phyloP scores from a whole-genome alignment of 306 rosid species.

The Acacia acuminata region DNA sequence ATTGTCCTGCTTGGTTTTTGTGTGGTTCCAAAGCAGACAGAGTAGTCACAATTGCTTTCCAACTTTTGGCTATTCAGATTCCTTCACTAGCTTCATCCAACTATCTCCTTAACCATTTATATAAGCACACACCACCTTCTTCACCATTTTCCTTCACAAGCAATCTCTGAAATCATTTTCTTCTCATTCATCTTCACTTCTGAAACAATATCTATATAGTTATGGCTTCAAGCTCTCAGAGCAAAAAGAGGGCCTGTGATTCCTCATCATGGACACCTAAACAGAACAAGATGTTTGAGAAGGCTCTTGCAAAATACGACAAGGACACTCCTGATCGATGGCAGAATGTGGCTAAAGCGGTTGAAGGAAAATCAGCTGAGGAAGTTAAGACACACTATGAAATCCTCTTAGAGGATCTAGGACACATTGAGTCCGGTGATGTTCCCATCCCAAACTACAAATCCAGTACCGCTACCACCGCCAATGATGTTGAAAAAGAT shows the following conservation, averaged over 20 bases:
- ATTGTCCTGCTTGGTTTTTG: constrained; percentile 38
- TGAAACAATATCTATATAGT: background rate
- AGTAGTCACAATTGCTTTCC: constrained; percentile 45
- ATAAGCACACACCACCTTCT: constrained; percentile 20
- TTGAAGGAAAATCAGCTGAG: constrained; percentile 48
- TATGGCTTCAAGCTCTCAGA: constrained; percentile 64
- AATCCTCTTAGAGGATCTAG: constrained; percentile 60
- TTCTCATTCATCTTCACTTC: constrained; percentile 1
- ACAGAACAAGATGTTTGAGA: constrained; percentile 64
- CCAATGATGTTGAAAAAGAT: constrained; percentile 39
- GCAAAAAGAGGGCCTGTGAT: constrained; percentile 38
- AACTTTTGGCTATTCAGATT: constrained; percentile 38
- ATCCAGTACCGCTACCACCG: background rate
- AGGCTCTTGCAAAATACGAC: constrained; percentile 60
- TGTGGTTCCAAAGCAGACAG: constrained; percentile 48
- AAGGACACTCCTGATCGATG: constrained; percentile 65
- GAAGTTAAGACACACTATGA: constrained; percentile 65
- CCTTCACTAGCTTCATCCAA: constrained; percentile 38
- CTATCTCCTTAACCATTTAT: constrained; percentile 34
- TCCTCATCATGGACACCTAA: constrained; percentile 53
- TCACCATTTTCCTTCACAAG: constrained; percentile 34
- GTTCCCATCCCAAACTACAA: constrained; percentile 60
- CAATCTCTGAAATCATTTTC: background rate
- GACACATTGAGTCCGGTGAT: constrained; percentile 53
- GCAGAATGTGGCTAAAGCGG: constrained; percentile 62